A percentile compares a stretch with the other conserved stretches of the same genome.
These are phyloP conservation scores for Pelargonium cotyledonis DNA, from an alignment of 441 rosid species.

Conservation along the genomic window DNA sequence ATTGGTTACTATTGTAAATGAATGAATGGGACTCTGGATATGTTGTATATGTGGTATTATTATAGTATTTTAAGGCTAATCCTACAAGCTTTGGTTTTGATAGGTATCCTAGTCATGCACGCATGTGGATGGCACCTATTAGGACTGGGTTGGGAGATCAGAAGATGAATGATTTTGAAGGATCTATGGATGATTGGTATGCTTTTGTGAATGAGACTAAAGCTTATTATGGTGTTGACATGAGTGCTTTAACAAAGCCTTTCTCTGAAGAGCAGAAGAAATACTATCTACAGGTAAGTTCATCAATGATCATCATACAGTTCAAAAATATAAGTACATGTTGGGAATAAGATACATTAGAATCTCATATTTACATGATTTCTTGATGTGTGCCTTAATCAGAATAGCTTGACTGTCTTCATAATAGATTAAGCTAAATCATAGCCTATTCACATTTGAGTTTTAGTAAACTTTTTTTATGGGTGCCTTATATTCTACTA, in stretches of 20 bases:
- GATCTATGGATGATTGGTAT: constrained; percentile 83
- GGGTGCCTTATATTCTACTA: too few relatives aligned
- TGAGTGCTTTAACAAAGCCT: constrained; percentile 62
- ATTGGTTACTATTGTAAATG: too few relatives aligned
- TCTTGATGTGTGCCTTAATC: too few relatives aligned
- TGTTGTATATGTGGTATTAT: background rate
- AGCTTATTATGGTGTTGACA: constrained; percentile 71
- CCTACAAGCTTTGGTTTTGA: constrained; percentile 19
- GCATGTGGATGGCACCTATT: constrained; percentile 92
- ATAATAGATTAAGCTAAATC: too few relatives aligned
- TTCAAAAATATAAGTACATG: too few relatives aligned
- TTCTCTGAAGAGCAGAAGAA: constrained; percentile 78
- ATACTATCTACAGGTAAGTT: constrained; percentile 72
- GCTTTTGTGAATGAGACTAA: constrained; percentile 59
- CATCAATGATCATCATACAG: too few relatives aligned
- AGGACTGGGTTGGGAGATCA: constrained; percentile 64
- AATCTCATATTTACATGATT: too few relatives aligned
- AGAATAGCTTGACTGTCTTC: too few relatives aligned
- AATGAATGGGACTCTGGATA: too few relatives aligned
- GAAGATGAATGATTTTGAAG: constrained; percentile 59
- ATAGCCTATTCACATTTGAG: too few relatives aligned
- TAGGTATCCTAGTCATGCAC: constrained; percentile 99
- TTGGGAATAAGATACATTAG: too few relatives aligned
- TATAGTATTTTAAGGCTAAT: constrained; percentile 1
- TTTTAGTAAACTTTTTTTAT: too few relatives aligned